Conservation (phyloP, 352 stramenopile species). For the Phytophthora agathidicida region DNA sequence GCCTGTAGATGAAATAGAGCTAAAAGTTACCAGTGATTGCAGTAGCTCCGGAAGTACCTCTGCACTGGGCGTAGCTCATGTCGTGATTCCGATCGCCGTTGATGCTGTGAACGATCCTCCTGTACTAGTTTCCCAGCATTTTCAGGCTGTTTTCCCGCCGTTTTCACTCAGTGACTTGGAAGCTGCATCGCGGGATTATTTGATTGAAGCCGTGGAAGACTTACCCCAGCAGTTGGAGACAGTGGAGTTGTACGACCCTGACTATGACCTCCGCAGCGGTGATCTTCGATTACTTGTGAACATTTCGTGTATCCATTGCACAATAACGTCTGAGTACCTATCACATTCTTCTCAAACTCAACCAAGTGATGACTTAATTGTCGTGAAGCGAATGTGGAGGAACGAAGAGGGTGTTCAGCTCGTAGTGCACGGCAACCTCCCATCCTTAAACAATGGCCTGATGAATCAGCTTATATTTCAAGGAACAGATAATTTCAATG, state of each 20-base stretch:
- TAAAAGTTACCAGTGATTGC: conserved; percentile 21
- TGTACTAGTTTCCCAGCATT: conserved; percentile 35
- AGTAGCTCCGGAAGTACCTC: neutral
- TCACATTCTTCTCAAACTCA: neutral
- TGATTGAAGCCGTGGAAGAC: conserved; percentile 48
- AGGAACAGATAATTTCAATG: conserved; percentile 34
- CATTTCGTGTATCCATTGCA: conserved; percentile 48
- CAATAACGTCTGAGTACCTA: conserved; percentile 18
- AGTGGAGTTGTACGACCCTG: conserved; percentile 32
- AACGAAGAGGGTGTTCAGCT: conserved; percentile 22
- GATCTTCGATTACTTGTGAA: conserved; percentile 42
- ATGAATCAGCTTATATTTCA: conserved; percentile 48
- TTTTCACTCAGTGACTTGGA: conserved; percentile 9
- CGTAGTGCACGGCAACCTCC: conserved; percentile 30
- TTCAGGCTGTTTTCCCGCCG: conserved; percentile 16
- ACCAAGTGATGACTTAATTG: conserved; percentile 20
- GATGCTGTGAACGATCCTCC: conserved; percentile 45
- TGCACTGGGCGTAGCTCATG: neutral
- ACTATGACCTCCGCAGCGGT: conserved; percentile 5
- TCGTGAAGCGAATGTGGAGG: conserved; percentile 10
- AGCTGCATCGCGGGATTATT: conserved; percentile 1
- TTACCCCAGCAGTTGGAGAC: conserved; percentile 28
- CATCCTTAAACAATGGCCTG: conserved; percentile 42
- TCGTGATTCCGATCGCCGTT: conserved; percentile 32
- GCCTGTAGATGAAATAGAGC: conserved; percentile 40